Base-by-base conservation (phyloP, 441 rosid species). In the Viola pubescens region DNA sequence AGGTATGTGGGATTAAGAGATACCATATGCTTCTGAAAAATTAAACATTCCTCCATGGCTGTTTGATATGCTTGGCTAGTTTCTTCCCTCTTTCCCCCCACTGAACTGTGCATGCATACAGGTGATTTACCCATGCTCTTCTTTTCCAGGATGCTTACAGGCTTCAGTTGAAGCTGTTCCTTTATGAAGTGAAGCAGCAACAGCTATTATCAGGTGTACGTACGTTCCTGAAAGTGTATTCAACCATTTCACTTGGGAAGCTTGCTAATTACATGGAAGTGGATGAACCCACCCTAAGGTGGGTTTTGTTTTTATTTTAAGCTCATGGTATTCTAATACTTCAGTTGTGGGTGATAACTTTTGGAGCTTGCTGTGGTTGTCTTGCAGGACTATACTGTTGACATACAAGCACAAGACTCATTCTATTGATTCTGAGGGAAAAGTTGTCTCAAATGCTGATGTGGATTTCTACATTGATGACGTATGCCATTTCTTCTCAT, bases 331-430 rank as follows among this genome's bases (percentile, higher is more conserved):
- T 6, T 58, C 14, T 57, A 44, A 10, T 53, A 12, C 2, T 39
- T 49, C 4, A 5, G 38, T 67, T 43, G 37, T 38, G 1, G 13
- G 12, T 39, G 45, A 6, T 63, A 54, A 39, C 62, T 1, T 64
- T 42, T 16, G 64, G 44, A 73, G 37, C 41, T 2, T 47, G 5
- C 45, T 59, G 14, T 10, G 12, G 7, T 59, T 42, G 26, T 52
- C 42, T 52, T 62, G 47, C 79, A 92, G 98, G 85, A 89, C 87
- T 9, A 85, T 92, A 68, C 71, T 89, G 81, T 54, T 87, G 75
- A 79, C 94, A 48, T 89, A 81, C 82, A 89, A 92, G 83, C 98
- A 92, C 86, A 92, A 92, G 81, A 92, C 91, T 13, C 97, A 89
- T 71, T 80, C 95, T 41, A 84, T 87, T 75, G 90, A 86, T 72